Base-by-base conservation (phyloP, 805 yeast species). In the Scheffersomyces coipomensis region DNA sequence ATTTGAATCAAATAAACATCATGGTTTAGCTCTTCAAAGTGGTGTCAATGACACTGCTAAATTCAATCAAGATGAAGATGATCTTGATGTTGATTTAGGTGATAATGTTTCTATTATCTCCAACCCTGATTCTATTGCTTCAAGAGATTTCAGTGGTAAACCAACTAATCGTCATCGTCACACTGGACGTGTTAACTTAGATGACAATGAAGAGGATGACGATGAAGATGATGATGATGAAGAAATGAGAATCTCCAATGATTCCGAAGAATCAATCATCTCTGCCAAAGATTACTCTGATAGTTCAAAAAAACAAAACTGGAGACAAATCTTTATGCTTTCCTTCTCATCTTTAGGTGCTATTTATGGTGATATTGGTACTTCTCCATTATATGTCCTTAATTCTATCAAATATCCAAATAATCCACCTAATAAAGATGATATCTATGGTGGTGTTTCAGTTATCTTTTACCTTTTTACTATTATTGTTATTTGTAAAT, bases 291-390 rank as follows among this genome's bases (percentile, higher is more conserved):
- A n/a, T n/a, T n/a, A n/a, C n/a, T n/a, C n/a, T n/a, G n/a, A n/a
- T n/a, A n/a, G n/a, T n/a, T n/a, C n/a, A n/a, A 52, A 46, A 17
- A 50, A 49, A 27, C 45, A 44, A 32, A 33, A 47, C 8, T 49
- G 58, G 56, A 46, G 49, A 29, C 50, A 54, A 21, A 42, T 56
- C 5, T 39, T 54, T 12, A 34, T 54, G 33, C 41, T 71, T 23
- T 60, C 71, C 1, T 72, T 68, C 44, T 56, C 68, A 13, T 71
- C 79, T 4, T 60, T 79, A 29, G 85, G 85, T 18, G 78, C 80
- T n/a, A 76, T 79, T 29, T 79, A 78, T 51, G 83, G 85, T 35
- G 84, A 79, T 55, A 62, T 79, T 40, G 83, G 82, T 19, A 79
- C 84, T 3, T 75, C 82, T 9, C 84, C 85, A 2, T 56, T 79